A percentile compares a stretch with the other conserved stretches of the same genome.
Conservation (phyloP, 139 green algal genomes). For the Desmodesmus armatus region DNA sequence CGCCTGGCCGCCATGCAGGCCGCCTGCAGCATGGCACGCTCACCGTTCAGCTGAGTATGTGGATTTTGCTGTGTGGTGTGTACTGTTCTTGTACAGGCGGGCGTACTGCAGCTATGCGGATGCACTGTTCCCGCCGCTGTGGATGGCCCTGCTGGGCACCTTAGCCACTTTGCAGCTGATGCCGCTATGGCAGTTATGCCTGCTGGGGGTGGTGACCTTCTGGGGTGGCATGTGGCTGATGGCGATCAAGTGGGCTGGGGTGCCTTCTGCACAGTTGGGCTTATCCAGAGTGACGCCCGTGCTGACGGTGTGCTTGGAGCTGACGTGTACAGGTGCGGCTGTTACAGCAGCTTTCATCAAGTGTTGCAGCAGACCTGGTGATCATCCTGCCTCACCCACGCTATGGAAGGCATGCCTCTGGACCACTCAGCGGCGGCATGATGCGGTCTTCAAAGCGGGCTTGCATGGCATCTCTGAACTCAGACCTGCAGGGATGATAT, state of each 20-base stretch:
- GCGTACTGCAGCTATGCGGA: conserved; percentile 45
- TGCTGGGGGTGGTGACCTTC: neutral
- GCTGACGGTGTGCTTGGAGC: conserved; percentile 27
- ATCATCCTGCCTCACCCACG: too few relatives aligned
- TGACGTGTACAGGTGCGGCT: neutral
- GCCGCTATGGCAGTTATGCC: conserved; percentile 26
- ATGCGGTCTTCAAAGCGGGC: too few relatives aligned
- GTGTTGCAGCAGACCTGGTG: too few relatives aligned
- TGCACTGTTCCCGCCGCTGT: conserved; percentile 37
- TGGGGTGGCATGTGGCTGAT: conserved; percentile 26
- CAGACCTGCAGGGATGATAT: too few relatives aligned
- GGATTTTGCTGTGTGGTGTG: too few relatives aligned
- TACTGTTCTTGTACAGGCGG: conserved; percentile 22
- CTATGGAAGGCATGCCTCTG: too few relatives aligned
- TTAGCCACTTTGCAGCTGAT: conserved; percentile 16
- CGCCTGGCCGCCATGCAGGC: too few relatives aligned
- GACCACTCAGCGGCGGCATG: too few relatives aligned
- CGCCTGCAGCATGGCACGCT: too few relatives aligned
- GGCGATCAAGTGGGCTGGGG: conserved; percentile 5
- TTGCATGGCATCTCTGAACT: too few relatives aligned
- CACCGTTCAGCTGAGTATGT: too few relatives aligned
- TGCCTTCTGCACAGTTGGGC: neutral
- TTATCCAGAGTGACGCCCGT: neutral
- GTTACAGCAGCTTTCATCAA: too few relatives aligned
- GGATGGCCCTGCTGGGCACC: neutral